phyloP scores from a whole-genome alignment of 106 monocot species.

The Dendrobium nobile region DNA sequence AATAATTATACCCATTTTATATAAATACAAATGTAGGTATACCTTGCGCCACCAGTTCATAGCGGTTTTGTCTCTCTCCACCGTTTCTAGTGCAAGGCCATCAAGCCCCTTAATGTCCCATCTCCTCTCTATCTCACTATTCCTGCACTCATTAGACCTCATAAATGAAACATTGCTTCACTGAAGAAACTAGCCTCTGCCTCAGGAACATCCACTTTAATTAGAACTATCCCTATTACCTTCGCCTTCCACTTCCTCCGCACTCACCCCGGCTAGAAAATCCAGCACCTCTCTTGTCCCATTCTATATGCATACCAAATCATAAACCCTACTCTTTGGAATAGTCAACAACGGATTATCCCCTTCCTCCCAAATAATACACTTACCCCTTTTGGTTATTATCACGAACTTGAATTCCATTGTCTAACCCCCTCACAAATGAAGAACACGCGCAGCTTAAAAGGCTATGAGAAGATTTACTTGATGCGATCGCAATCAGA shows the following conservation, averaged over 20 bases:
- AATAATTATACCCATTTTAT: neutral
- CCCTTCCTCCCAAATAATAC: slow-evolving; percentile 60
- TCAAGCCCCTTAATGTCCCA: slow-evolving; percentile 68
- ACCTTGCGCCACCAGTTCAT: slow-evolving; percentile 97
- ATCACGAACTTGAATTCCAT: slow-evolving; percentile 77
- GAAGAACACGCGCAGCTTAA: slow-evolving; percentile 20
- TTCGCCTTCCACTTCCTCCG: slow-evolving; percentile 1
- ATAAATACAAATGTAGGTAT: neutral
- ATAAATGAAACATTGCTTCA: slow-evolving; percentile 52
- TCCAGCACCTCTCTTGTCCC: slow-evolving; percentile 44
- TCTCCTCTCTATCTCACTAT: slow-evolving; percentile 36
- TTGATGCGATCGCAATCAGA: too few relatives aligned
- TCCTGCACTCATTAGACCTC: slow-evolving; percentile 57
- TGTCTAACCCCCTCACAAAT: slow-evolving; percentile 20
- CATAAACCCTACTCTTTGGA: slow-evolving; percentile 43
- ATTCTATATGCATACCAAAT: slow-evolving; percentile 65
- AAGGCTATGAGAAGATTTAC: too few relatives aligned
- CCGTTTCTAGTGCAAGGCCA: slow-evolving; percentile 52
- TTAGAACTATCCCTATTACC: neutral
- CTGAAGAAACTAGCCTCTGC: slow-evolving; percentile 39
- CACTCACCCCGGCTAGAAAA: slow-evolving; percentile 14
- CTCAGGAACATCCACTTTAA: slow-evolving; percentile 4
- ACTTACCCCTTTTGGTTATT: slow-evolving; percentile 21
- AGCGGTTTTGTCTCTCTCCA: slow-evolving; percentile 52
- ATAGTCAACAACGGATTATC: slow-evolving; percentile 48